Conservation (phyloP, 2,329 filamentous ascomycete species). For the Amauroascus verrucosus region DNA sequence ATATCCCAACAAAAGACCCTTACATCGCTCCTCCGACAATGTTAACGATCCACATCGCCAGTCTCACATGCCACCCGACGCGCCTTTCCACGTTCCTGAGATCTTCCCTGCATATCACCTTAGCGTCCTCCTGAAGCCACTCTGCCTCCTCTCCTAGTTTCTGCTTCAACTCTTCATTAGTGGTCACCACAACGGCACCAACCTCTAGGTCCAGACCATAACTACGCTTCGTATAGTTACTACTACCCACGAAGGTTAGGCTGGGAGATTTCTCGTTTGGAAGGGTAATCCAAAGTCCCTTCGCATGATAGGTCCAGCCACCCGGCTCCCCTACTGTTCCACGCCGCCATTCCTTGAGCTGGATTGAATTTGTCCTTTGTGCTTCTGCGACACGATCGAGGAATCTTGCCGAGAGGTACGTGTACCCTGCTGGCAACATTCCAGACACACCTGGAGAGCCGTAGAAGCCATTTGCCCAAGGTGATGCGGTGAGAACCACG, state of each 20-base stretch:
- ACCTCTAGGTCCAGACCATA: slow-evolving; percentile 88
- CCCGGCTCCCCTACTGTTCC: slow-evolving; percentile 70
- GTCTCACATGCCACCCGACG: slow-evolving; percentile 70
- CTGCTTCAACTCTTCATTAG: slow-evolving; percentile 58
- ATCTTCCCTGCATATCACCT: slow-evolving; percentile 60
- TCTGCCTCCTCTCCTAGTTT: slow-evolving; percentile 68
- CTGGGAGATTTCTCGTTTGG: slow-evolving; percentile 53
- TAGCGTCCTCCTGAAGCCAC: slow-evolving; percentile 68
- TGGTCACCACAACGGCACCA: slow-evolving; percentile 75
- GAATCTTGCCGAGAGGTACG: slow-evolving; percentile 73
- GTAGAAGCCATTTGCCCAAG: slow-evolving; percentile 92
- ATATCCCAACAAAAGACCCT: slow-evolving; percentile 9
- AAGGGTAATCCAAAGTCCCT: slow-evolving; percentile 78
- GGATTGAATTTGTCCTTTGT: slow-evolving; percentile 49
- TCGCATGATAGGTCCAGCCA: slow-evolving; percentile 97
- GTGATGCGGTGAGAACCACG: slow-evolving; percentile 83
- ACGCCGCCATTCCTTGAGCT: slow-evolving; percentile 75
- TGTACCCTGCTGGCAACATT: slow-evolving; percentile 85
- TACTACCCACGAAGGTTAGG: slow-evolving; percentile 77
- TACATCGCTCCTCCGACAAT: slow-evolving; percentile 79
- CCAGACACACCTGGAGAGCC: slow-evolving; percentile 77
- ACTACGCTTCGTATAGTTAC: slow-evolving; percentile 90
- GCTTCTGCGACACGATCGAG: slow-evolving; percentile 51
- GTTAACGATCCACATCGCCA: slow-evolving; percentile 90
- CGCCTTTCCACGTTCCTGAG: slow-evolving; percentile 71